Evolutionary conservation across 176 grass and related monocot species (phyloP), one percentile per base, ranked within the genome.

Genomic region (Oryza australiensis): DNA sequence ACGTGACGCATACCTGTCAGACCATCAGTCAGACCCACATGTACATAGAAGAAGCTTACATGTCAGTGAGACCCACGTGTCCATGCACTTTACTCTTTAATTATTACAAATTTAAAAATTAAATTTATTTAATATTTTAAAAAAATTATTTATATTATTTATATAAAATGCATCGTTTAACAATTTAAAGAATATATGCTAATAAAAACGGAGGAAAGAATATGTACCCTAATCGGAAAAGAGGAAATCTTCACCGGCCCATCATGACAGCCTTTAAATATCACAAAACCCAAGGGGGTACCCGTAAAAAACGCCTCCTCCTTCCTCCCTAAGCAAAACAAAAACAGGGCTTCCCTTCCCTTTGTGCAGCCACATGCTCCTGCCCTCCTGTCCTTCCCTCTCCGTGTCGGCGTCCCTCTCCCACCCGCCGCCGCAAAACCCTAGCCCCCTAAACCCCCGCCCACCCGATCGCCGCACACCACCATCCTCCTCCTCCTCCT

Each of bases 241-340:
- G 29, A 29, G 2, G 29, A 29, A 29, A 29, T 29, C 29, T 29
- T 7, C 3, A 12, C 34, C 26, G 43, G 11, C 70, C 40, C 27
- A 82, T 35, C n/a, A 38, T 23, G 0, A 3, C 11, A 12, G 1
- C 1, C 8, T 0, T 55, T 18, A 40, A 83, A 35, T 59, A 5
- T 7, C 63, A 23, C 15, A 23, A 35, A 63, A 0, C 0, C 0
- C 0, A 29, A 34, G 76, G 76, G 4, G 0, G 0, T 80, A 16
- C 63, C 2, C 9, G 28, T 9, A 63, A 74, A 74, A 27, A 80
- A 3, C 1, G 6, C 46, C 77, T 53, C 46, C 77, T 53, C 82
- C 86, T 91, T 88, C 85, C 66, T 73, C 68, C 62, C 5, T 24
- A 83, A 84, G 80, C 72, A 89, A 79, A 24, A 59, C 35, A 79